Percentiles rank a stretch among this genome's conserved stretches.
phyloP scores from a whole-genome alignment of 768 basidiomycete genomes.

The Pleurotus cornucopiae region DNA sequence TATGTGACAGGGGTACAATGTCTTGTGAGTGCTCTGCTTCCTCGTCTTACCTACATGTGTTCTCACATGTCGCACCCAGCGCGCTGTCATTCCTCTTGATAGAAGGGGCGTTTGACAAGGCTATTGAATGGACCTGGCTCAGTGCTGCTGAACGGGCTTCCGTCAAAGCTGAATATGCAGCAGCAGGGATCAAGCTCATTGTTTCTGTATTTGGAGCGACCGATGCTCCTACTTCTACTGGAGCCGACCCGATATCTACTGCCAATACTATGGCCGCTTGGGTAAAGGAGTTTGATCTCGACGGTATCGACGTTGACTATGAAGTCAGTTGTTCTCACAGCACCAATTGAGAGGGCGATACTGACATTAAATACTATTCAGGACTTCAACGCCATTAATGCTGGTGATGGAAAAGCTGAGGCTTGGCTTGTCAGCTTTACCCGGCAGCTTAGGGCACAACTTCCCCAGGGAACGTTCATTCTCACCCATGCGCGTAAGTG shows the following conservation, averaged over 20 bases:
- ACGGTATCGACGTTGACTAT: constrained; percentile 76
- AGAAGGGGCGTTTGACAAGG: constrained; percentile 58
- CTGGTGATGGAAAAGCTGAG: constrained; percentile 49
- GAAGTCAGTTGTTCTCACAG: constrained; percentile 33
- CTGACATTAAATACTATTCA: not conserved
- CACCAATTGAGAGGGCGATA: no score
- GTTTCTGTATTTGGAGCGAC: constrained; percentile 62
- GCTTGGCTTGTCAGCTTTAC: constrained; percentile 55
- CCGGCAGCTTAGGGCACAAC: constrained; percentile 39
- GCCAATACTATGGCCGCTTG: constrained; percentile 65
- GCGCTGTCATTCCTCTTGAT: constrained; percentile 51
- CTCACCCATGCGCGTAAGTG: constrained; percentile 52
- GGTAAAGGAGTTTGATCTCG: constrained; percentile 56
- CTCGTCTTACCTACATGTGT: not conserved
- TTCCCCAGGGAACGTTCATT: constrained; percentile 47
- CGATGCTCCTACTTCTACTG: constrained; percentile 51
- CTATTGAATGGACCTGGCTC: constrained; percentile 48
- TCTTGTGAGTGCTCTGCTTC: constrained; percentile 37
- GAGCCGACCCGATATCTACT: constrained; percentile 56
- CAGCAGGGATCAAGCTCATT: constrained; percentile 56
- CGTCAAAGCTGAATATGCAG: constrained; percentile 47
- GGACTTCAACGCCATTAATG: constrained; percentile 55
- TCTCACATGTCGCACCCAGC: constrained; percentile 20
- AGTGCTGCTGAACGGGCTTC: constrained; percentile 39
- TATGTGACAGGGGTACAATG: constrained; percentile 46